phyloP scores from a whole-genome alignment of 805 yeast genomes.

The Wickerhamiella domercqiae region DNA sequence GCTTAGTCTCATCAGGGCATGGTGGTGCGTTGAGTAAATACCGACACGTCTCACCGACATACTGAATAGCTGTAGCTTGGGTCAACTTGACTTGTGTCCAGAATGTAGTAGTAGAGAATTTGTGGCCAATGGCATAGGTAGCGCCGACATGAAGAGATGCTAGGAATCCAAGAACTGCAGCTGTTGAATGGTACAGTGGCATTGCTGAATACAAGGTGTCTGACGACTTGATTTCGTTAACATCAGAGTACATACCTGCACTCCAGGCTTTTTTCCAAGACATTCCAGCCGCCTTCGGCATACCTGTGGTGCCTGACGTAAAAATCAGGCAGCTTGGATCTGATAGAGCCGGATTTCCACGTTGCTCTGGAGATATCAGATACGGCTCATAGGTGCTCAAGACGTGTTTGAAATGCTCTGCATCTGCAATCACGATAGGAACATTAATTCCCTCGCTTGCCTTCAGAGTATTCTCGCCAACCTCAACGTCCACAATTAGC shows the following conservation, averaged over 20 bases:
- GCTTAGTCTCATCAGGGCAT: constrained; percentile 46
- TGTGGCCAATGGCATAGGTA: constrained; percentile 59
- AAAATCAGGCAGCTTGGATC: constrained; percentile 61
- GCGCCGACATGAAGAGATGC: constrained; percentile 57
- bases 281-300: constrained; percentile 87
- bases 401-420: constrained; percentile 29
- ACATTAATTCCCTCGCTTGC: constrained; percentile 31
- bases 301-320: constrained; percentile 90
- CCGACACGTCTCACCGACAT: constrained; percentile 91
- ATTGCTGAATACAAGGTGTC: constrained; percentile 71
- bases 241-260: constrained; percentile 49
- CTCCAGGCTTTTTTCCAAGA: constrained; percentile 84
- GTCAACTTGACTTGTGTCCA: constrained; percentile 76
- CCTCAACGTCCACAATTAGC: constrained; percentile 62
- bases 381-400: constrained; percentile 4
- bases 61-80: constrained; percentile 69
- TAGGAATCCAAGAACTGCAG: constrained; percentile 70
- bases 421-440: constrained; percentile 22
- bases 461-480: constrained; percentile 36
- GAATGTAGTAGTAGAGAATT: constrained; percentile 68
- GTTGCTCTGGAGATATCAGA: constrained; percentile 26
- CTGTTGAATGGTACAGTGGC: constrained; percentile 94
- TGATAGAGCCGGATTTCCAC: constrained; percentile 40
- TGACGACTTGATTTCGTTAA: constrained; percentile 39
- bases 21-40: constrained; percentile 54